Conservation (phyloP, 2,329 filamentous ascomycete genomes). For the Tolypocladium amazonense region DNA sequence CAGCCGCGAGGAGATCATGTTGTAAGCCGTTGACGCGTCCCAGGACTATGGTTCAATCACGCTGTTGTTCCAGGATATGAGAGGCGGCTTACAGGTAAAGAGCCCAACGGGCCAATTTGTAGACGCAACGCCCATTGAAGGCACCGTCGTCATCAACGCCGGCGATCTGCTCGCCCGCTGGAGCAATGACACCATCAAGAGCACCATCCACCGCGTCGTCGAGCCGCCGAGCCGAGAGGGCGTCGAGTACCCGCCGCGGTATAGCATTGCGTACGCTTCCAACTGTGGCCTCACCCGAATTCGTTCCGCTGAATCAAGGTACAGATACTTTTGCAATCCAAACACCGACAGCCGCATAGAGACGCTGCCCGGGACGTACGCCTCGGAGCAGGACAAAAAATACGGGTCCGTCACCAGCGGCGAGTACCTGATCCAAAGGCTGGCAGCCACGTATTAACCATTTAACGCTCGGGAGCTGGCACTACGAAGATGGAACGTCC, state of each 20-base stretch:
- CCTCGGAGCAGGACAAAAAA: constrained; percentile 56
- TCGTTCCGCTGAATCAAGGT: background rate
- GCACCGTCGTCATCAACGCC: constrained; percentile 79
- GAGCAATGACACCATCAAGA: constrained; percentile 87
- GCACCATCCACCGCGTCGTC: constrained; percentile 81
- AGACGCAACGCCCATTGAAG: constrained; percentile 70
- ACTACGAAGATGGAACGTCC: background rate
- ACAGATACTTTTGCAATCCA: constrained; percentile 77
- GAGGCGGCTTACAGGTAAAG: constrained; percentile 47
- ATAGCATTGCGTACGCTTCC: constrained; percentile 65
- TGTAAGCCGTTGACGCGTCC: background rate
- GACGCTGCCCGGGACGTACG: constrained; percentile 69
- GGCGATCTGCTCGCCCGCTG: constrained; percentile 78
- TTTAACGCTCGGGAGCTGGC: background rate
- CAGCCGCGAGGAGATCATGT: background rate
- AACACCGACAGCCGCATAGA: constrained; percentile 69
- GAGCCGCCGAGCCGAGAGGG: constrained; percentile 58
- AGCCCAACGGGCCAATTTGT: constrained; percentile 70
- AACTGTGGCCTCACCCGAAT: background rate
- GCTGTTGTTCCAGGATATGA: constrained; percentile 48
- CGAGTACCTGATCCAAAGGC: constrained; percentile 68
- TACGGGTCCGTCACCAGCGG: constrained; percentile 70
- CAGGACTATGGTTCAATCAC: constrained; percentile 51
- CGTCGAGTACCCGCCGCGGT: constrained; percentile 60
- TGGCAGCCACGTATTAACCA: constrained; percentile 60